Evolutionary conservation across 148 eudicot genomes (phyloP).

Genomic region (Beta vulgaris): DNA sequence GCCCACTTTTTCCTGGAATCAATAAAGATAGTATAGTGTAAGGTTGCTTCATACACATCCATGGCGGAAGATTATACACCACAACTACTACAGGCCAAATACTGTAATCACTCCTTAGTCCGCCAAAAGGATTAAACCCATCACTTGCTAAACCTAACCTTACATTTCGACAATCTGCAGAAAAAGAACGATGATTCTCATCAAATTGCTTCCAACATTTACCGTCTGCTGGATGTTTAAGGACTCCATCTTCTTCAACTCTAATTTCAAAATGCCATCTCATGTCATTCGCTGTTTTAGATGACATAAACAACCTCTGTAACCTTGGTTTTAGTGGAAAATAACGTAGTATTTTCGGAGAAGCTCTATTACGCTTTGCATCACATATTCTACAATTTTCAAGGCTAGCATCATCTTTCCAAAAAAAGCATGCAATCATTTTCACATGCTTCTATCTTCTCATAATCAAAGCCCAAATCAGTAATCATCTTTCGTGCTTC

Average conservation of each 20-base stretch:
- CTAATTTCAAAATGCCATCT: slow-evolving; percentile 15
- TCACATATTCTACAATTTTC: slow-evolving; percentile 6
- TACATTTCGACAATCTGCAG: slow-evolving; percentile 5
- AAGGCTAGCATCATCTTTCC: background rate
- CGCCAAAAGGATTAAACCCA: slow-evolving; percentile 27
- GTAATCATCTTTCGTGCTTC: background rate
- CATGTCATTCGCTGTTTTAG: slow-evolving; percentile 4
- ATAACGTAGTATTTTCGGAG: slow-evolving; percentile 16
- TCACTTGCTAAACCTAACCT: slow-evolving; percentile 26
- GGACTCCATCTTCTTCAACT: background rate
- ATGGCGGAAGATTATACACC: slow-evolving; percentile 20
- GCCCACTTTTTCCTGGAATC: slow-evolving; percentile 13
- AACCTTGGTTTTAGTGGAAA: slow-evolving; percentile 19
- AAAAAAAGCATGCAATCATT: slow-evolving; percentile 3
- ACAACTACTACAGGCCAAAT: slow-evolving; percentile 32
- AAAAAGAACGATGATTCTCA: background rate
- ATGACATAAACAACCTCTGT: slow-evolving; percentile 9
- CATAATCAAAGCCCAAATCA: slow-evolving; percentile 17
- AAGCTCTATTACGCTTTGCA: background rate
- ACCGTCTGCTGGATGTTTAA: slow-evolving; percentile 17
- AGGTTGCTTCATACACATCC: slow-evolving; percentile 24
- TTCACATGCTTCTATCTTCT: slow-evolving; percentile 2
- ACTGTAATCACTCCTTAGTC: slow-evolving; percentile 17
- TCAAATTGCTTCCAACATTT: slow-evolving; percentile 27
- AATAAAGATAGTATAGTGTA: slow-evolving; percentile 25